Evolutionary conservation across 2,329 filamentous ascomycete genomes (phyloP).

Genomic region (Calonectria pseudoreteaudii): DNA sequence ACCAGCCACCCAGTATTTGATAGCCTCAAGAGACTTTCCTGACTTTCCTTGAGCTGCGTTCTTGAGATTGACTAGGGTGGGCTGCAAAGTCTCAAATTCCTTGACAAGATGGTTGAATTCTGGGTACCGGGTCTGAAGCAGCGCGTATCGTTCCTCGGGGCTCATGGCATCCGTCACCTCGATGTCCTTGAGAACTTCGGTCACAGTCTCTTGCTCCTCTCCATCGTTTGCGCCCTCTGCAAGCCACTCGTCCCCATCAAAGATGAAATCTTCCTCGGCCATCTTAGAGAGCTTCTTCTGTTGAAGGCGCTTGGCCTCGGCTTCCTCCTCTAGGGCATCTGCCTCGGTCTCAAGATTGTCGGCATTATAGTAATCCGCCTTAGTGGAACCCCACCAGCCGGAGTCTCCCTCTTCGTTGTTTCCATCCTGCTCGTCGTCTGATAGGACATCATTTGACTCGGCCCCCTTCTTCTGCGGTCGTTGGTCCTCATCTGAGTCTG

Average conservation of each 20-base stretch:
- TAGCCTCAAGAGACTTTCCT: conserved; percentile 67
- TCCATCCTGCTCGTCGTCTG: conserved; percentile 68
- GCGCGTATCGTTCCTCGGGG: conserved; percentile 77
- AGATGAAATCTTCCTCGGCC: conserved; percentile 91
- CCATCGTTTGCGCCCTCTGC: conserved; percentile 65
- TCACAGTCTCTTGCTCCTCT: conserved; percentile 73
- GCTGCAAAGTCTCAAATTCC: conserved; percentile 81
- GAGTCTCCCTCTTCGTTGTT: conserved; percentile 67
- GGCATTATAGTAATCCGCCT: conserved; percentile 92
- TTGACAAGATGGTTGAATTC: conserved; percentile 89
- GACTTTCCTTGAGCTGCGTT: conserved; percentile 66
- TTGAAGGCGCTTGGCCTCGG: conserved; percentile 87
- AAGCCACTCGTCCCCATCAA: conserved; percentile 90
- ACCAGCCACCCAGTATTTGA: conserved; percentile 84
- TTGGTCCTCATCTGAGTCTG: conserved; percentile 55
- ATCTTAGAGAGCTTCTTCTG: conserved; percentile 91
- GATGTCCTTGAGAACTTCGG: conserved; percentile 86
- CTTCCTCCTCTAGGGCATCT: conserved; percentile 88
- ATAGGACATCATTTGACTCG: conserved; percentile 46
- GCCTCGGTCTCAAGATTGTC: conserved; percentile 76
- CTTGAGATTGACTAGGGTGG: conserved; percentile 69
- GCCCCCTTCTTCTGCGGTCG: conserved; percentile 36
- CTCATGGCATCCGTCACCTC: conserved; percentile 85
- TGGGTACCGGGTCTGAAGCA: conserved; percentile 86
- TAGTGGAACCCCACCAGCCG: conserved; percentile 88